Evolutionary conservation across 768 basidiomycete species (phyloP), one percentile per base, ranked within the genome.

Genomic region (Lactarius pseudohatsudake): DNA sequence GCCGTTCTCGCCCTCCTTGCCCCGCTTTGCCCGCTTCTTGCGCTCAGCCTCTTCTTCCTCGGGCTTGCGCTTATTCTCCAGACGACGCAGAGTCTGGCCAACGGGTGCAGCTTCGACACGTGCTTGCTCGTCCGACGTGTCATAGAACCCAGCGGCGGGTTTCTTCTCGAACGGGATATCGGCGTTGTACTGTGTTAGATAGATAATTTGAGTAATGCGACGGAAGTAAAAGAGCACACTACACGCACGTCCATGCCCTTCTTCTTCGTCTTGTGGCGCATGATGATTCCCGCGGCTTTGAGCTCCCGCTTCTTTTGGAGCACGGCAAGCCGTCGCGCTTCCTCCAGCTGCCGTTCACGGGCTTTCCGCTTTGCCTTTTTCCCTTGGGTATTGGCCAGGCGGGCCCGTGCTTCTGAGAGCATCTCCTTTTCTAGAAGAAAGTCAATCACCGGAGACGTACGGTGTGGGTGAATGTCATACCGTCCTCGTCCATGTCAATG

Each of bases 401-500:
- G 89, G 7, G 97, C 97, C 71, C 97, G 89, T 34, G 97, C 97
- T 77, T 99, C 97, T 1, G 97, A 98, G 73, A 99, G 79, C 97
- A 99, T 98, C 77, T 98, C 97, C 87, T 98, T 98, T 78, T 98
- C 95, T 94, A 72, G 57, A 22, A 22, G 43, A 65, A 57, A 70
- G 61, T 62, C 22, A 61, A 36, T 50, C 34, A 56, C 34, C 64
- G 5, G 6, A 40, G 22, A 22, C 4, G 40, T 13, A 32, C 22
- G 60, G 38, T 26, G 54, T 32, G 59, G 15, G 41, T 22, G 32
- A 2, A 2, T 1, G 3, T 79, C 85, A 65, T 69, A 90, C 93
- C 96, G 74, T 98, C 97, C 79, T 99, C 97, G 75, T 99, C 97
- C 97, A 99, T 99, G 79, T 99, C 97, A 72, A 98, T 98, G 7